phyloP scores from a whole-genome alignment of 2,329 filamentous ascomycete species.

The Aschersonia sp. region DNA sequence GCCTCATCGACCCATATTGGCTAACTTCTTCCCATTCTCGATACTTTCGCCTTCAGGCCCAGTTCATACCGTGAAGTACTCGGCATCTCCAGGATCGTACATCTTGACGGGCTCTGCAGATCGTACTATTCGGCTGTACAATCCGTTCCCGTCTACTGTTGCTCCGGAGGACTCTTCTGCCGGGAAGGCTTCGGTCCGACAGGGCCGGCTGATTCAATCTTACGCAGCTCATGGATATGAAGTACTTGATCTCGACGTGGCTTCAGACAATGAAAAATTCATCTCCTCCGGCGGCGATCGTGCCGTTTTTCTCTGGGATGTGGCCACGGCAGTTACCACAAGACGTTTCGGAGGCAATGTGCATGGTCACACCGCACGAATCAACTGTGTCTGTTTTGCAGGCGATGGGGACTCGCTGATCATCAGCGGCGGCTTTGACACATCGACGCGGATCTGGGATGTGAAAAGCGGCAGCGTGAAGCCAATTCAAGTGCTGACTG shows the following conservation, averaged over 20 bases:
- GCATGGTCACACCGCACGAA: constrained; percentile 52
- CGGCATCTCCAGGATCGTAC: constrained; percentile 57
- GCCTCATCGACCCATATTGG: not conserved
- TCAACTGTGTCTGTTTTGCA: constrained; percentile 70
- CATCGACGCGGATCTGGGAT: constrained; percentile 67
- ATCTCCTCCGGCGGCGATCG: constrained; percentile 83
- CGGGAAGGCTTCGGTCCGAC: constrained; percentile 18
- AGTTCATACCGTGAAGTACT: constrained; percentile 60
- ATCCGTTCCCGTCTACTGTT: constrained; percentile 43
- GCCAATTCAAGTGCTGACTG: constrained; percentile 58
- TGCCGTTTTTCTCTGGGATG: constrained; percentile 88
- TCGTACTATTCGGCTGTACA: constrained; percentile 75
- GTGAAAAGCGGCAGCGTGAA: constrained; percentile 35
- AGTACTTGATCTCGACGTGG: constrained; percentile 67
- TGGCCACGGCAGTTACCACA: constrained; percentile 62
- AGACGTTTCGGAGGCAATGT: constrained; percentile 53
- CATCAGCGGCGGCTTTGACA: constrained; percentile 61
- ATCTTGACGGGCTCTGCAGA: constrained; percentile 79
- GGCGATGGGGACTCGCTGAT: constrained; percentile 63
- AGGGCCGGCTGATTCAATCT: constrained; percentile 62
- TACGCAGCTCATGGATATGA: constrained; percentile 88
- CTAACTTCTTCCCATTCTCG: not conserved
- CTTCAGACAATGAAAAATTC: constrained; percentile 69
- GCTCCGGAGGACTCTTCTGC: constrained; percentile 13
- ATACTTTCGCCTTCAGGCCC: constrained; percentile 34